Evolutionary conservation across 495 filamentous ascomycete genomes (phyloP), one percentile per base, ranked within the genome.

Genomic region (Penicillium atrosanguineum): DNA sequence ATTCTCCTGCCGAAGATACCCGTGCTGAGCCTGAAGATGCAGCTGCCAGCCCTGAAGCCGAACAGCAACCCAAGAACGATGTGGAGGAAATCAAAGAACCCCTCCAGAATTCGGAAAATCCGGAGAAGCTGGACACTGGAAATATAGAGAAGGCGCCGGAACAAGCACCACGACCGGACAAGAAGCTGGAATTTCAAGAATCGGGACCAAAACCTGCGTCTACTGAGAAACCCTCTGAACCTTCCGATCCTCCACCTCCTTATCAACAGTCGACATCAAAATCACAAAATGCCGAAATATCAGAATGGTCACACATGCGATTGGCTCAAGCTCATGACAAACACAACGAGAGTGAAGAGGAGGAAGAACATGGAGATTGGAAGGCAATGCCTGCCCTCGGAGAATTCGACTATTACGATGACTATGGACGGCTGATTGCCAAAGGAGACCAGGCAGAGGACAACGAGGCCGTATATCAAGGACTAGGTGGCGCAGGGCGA

Each of bases 321-420:
- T 75, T 95, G 12, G 80, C 85, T 11, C 71, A 80, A 36, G 70
- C 78, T n/a, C 73, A 75, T 11, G 60, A 77, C 20, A 53, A 68
- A 6, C 72, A 81, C 28, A 71, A 78, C 45, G 64, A 72, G 7
- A 66, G 69, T 9, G 61, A 65, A 39, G 63, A 64, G 26, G 69
- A 78, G 31, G 72, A 81, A 6, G 82, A 83, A 0, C 83, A 86
- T 21, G 84, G 73, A 19, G 85, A 78, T 50, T 99, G 94, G 94
- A 88, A 96, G 72, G 76, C 79, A 2, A 99, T 99, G 94, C 93
- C 94, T 16, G 88, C 95, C 6, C 87, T 88, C 53, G 94, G 90
- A 7, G 86, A 89, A 16, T 90, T 90, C 64, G 93, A 97, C 72
- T 85, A 95, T 29, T 99, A 97, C 67, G 89, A 99, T 65, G 94